Base-by-base conservation (phyloP, 371 early-diverging fungal genomes). In the Lichtheimia ornata region DNA sequence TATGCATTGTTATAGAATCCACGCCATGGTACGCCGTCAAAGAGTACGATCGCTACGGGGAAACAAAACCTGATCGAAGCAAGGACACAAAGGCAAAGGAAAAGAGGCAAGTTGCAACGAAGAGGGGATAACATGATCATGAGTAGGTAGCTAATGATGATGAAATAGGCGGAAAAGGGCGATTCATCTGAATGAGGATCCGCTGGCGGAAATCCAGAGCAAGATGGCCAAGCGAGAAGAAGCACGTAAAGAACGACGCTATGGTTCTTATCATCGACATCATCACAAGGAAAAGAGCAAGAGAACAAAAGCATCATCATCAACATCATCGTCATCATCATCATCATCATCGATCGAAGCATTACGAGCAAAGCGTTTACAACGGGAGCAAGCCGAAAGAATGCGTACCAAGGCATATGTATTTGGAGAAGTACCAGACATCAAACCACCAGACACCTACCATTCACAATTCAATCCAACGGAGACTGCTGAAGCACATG, bases 1-100 rank as follows among this genome's bases (percentile, higher is more conserved):
- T 28, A 45, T 50, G 50, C 17, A 22, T 30, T 4, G 11, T 17
- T 7, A 3, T 61, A 66, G 62, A 68, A 40, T 50, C 63, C 11
- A 50, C 55, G 11, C 79, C 79, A 14, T 79, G 79, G 79, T 79
- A 79, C 57, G 64, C 66, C 0, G 54, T 62, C 40, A 53, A 54
- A 11, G 51, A 58, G 0, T 42, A 55, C 25, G 72, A 72, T 14
- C 72, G 72, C 27, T 76, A 66, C 45, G 69, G 53, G 9, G 63
- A 70, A 25, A 22, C 45, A n/a, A n/a, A 15, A 20, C 30, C 9
- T 18, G 52, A 49, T 14, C 18, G 42, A 15, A 61, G 53, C 42
- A 52, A 63, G 9, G 35, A 35, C 9, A 35, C 35, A 35, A 47
- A n/a, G 5, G 47, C 22, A n/a, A 47, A 47, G 27, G 51, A 58